Base-by-base conservation (phyloP, 2,329 filamentous ascomycete species). In the Aplosporella prunicola region DNA sequence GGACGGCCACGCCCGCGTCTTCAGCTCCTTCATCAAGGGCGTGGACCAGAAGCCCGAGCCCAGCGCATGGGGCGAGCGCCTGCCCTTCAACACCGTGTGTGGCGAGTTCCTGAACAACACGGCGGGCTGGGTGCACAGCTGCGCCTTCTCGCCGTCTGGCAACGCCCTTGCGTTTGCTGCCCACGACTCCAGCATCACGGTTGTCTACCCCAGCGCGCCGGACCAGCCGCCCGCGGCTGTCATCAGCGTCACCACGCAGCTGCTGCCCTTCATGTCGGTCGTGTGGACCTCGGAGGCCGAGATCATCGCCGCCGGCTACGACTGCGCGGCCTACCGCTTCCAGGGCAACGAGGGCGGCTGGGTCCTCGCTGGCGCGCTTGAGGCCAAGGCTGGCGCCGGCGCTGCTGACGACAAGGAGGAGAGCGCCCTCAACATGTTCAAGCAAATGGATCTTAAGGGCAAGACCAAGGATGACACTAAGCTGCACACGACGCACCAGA, bases 61-160 rank as follows among this genome's bases (percentile, higher is more conserved):
- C 6, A 82, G 79, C 45, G 83, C 81, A 8, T 98, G 91, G 91
- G 91, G 91, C 42, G 91, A 98, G 69, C 72, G 89, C 33, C 68
- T 98, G 44, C 91, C 91, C 5, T 98, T 98, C 72, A 95, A 95
- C 67, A 98, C 91, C 4, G 87, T 98, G 34, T 98, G 91, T 55
- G 91, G 91, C 54, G 91, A 98, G 64, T 98, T 78, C 57, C 61
- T 95, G 51, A 98, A 98, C 62, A 89, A 91, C 62, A 93, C 88
- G 1, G 91, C 91, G 18, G 91, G 91, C 13, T 98, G 91, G 91
- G 78, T 98, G 3, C 91, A 96, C 65, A 81, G 83, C 20, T 85
- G 93, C 10, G 80, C 82, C 10, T 98, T 98, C 63, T 94, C 87
- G 2, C 91, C 91, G 0, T 86, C 80, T 48, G 91, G 91, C 39